Evolutionary conservation across 1,139 yeast genomes (phyloP), one percentile per base, ranked within the genome.

Genomic region (Blastobotrys illinoisensis): DNA sequence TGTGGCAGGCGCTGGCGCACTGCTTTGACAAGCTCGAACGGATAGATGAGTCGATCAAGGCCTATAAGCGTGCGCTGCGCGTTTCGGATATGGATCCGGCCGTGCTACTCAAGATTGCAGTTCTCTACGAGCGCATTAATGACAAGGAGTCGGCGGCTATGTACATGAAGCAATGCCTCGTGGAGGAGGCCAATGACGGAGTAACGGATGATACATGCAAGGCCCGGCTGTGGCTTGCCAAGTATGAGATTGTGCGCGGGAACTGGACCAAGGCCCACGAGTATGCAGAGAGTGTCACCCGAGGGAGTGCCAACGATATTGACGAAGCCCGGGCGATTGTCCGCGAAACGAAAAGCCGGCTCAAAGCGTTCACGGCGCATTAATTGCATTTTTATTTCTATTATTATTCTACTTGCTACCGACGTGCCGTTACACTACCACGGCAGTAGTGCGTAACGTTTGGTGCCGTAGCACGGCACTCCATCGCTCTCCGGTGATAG

Each of bases 1-100:
- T 93, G 91, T 95, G 99, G 99, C 89, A 85, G 62, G 98, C 99
- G 0, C 78, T 91, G 49, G 99, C 95, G 0, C 85, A 86, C 63
- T 89, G 98, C 69, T 90, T 85, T 70, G 95, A 89, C 61, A 87
- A 88, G 66, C 78, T 90, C 43, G 83, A 82, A 24, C 86, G 89
- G 57, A 73, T 74, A 32, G 78, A 77, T 21, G 91, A 86, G 60
- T 83, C 95, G 0, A 76, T 86, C 36, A 77, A 77, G 60, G 77
- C 82, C 19, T 81, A 75, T 62, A 72, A 74, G 56, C 72, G 83
- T 53, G 83, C 83, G 1, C 65, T 79, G 21, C 73, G 72, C 45
- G 69, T 79, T 14, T 70, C 79, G 1, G 78, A 74, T 23, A 74
- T 73, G 55, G 85, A 82, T 56, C 75, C 82, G 1, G 60, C 74